Evolutionary conservation across 2,329 filamentous ascomycete species (phyloP).

Genomic region (Corinectria fuckeliana): DNA sequence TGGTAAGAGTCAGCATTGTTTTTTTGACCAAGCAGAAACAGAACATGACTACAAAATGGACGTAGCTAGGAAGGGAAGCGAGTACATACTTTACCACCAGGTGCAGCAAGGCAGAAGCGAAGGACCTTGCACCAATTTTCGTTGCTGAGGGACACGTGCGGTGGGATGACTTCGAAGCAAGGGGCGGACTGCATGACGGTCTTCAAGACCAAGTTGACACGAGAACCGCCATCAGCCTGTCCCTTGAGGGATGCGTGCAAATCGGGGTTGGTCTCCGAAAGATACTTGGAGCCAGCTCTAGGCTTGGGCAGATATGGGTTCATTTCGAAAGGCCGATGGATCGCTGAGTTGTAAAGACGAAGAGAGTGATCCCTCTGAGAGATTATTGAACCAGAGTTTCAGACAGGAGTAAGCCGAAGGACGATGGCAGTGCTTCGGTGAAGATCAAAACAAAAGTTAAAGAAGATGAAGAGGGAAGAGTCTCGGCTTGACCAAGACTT

Average conservation of each 20-base stretch:
- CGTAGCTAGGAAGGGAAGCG: neutral
- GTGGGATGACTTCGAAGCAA: neutral
- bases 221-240: neutral
- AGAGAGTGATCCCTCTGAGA: neutral
- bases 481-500: neutral
- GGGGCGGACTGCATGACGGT: neutral
- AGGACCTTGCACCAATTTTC: neutral
- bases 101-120: constrained; percentile 2
- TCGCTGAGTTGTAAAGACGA: neutral
- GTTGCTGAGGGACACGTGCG: neutral
- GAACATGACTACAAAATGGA: neutral
- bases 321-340: neutral
- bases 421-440: neutral
- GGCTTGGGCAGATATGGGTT: neutral
- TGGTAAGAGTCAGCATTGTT: neutral
- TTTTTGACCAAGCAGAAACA: neutral
- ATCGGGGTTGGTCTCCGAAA: neutral
- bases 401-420: neutral
- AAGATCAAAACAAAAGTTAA: neutral
- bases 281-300: neutral
- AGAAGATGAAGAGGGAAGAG: neutral
- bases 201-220: neutral
- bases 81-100: constrained; percentile 6
- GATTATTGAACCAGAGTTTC: neutral
- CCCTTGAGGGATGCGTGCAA: neutral